A percentile compares a stretch with the other conserved stretches of the same genome.
These are phyloP conservation scores for Trichoderma sp. DNA, from an alignment of 2,329 filamentous ascomycete species.

Conservation along the genomic window DNA sequence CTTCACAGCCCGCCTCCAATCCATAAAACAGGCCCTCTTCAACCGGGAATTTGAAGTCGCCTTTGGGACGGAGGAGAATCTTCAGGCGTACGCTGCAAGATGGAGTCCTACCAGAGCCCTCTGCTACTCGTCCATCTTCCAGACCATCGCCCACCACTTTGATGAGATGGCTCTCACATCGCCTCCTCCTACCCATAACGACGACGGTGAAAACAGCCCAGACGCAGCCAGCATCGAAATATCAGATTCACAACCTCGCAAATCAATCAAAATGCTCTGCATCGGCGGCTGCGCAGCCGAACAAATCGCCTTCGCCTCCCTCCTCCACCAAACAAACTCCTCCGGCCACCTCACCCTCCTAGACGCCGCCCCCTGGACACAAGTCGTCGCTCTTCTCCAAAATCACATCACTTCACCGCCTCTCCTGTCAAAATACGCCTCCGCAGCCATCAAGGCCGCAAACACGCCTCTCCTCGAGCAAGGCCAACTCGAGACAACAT, in stretches of 20 bases:
- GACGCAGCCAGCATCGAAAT: not conserved
- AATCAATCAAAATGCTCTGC: slow-evolving; percentile 48
- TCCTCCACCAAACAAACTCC: slow-evolving; percentile 36
- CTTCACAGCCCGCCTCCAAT: slow-evolving; percentile 66
- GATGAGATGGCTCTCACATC: slow-evolving; percentile 27
- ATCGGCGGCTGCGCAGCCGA: slow-evolving; percentile 63
- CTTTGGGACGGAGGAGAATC: slow-evolving; percentile 69
- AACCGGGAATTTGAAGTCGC: slow-evolving; percentile 80
- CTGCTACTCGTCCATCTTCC: slow-evolving; percentile 68
- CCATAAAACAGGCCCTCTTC: slow-evolving; percentile 83
- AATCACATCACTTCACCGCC: slow-evolving; percentile 55
- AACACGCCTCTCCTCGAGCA: slow-evolving; percentile 48
- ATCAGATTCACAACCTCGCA: not conserved
- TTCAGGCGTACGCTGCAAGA: slow-evolving; percentile 81
- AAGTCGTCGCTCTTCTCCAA: slow-evolving; percentile 61
- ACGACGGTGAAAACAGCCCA: not conserved
- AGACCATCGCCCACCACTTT: slow-evolving; percentile 40
- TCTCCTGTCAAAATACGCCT: slow-evolving; percentile 55
- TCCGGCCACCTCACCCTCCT: slow-evolving; percentile 61
- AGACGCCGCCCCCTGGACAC: slow-evolving; percentile 78
- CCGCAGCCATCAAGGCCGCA: slow-evolving; percentile 45
- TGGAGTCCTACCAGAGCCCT: slow-evolving; percentile 89
- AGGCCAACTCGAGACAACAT: slow-evolving; percentile 41
- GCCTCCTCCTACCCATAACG: not conserved
- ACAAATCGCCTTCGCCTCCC: slow-evolving; percentile 56